A percentile compares a stretch with the other conserved stretches of the same genome.
Conservation (phyloP, 192 early-diverging fungal species). For the Coemansia sp. region DNA sequence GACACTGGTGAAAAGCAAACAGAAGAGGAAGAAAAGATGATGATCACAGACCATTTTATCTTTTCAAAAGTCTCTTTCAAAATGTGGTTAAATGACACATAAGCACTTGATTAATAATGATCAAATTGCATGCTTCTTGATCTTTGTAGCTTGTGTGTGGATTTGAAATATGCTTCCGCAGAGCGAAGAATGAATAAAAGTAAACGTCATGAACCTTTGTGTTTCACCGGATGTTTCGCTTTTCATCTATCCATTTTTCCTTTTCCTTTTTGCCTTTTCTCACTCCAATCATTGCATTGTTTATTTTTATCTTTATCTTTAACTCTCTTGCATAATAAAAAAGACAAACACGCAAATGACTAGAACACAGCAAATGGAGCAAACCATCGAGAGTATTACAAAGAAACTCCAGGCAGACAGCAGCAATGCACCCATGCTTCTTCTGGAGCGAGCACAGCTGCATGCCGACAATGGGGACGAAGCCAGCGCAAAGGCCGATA, state of each 20-base stretch:
- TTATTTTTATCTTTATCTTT: no score
- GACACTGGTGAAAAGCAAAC: neutral
- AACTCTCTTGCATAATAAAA: no score
- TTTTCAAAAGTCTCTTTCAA: neutral
- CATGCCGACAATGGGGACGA: conserved; percentile 35
- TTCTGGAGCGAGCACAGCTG: conserved; percentile 29
- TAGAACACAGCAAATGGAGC: neutral
- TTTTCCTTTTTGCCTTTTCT: neutral
- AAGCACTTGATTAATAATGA: neutral
- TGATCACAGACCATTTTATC: neutral
- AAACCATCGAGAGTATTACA: conserved; percentile 26
- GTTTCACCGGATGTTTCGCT: no score
- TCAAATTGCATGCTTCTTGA: neutral
- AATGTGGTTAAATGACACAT: neutral
- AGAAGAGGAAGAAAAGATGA: neutral
- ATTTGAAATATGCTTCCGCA: no score
- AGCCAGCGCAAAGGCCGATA: conserved; percentile 24
- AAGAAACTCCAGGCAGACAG: conserved; percentile 24
- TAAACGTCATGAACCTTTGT: no score
- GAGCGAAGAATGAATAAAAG: no score
- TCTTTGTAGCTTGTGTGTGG: no score
- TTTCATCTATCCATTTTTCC: neutral
- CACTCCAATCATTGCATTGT: neutral
- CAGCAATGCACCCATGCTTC: conserved; percentile 12
- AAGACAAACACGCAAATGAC: conserved; percentile 1